These are phyloP conservation scores for Podosphaera aphanis DNA, from an alignment of 2,329 filamentous ascomycete species.

Conservation along the genomic window DNA sequence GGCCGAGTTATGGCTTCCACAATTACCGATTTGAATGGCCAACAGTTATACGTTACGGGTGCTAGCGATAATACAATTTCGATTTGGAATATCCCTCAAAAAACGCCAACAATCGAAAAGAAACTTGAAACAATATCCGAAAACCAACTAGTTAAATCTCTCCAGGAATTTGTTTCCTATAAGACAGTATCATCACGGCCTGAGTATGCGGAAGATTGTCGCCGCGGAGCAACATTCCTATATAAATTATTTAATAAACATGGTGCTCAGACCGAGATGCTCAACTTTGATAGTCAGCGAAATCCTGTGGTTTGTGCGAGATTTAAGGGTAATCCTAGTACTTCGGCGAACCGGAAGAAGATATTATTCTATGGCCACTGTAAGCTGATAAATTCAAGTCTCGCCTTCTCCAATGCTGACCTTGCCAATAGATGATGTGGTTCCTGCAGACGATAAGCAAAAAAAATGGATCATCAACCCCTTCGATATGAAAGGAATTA, in stretches of 20 bases:
- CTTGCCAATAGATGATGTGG: conserved; percentile 45
- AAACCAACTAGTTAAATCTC: conserved; percentile 40
- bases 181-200: conserved; percentile 75
- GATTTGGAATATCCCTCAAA: conserved; percentile 51
- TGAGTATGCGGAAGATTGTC: conserved; percentile 75
- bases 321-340: conserved; percentile 53
- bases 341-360: conserved; percentile 47
- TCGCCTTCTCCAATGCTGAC: conserved; percentile 1
- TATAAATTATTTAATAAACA: conserved; percentile 79
- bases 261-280: conserved; percentile 69
- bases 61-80: conserved; percentile 79
- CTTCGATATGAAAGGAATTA: conserved; percentile 69
- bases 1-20: conserved; percentile 75
- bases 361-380: conserved; percentile 92
- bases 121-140: conserved; percentile 16
- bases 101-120: conserved; percentile 11
- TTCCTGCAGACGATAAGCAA: conserved; percentile 63
- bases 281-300: conserved; percentile 52
- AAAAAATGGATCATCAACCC: conserved; percentile 73
- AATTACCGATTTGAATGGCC: conserved; percentile 41
- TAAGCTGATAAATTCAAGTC: conserved; percentile 3
- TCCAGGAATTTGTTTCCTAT: conserved; percentile 73
- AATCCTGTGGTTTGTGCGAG: conserved; percentile 88
- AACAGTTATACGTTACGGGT: conserved; percentile 78
- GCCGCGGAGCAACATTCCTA: conserved; percentile 74